Evolutionary conservation across 2,329 filamentous ascomycete genomes (phyloP), one percentile per base, ranked within the genome.

Genomic region (Stagonosporopsis cucurbitacearum): DNA sequence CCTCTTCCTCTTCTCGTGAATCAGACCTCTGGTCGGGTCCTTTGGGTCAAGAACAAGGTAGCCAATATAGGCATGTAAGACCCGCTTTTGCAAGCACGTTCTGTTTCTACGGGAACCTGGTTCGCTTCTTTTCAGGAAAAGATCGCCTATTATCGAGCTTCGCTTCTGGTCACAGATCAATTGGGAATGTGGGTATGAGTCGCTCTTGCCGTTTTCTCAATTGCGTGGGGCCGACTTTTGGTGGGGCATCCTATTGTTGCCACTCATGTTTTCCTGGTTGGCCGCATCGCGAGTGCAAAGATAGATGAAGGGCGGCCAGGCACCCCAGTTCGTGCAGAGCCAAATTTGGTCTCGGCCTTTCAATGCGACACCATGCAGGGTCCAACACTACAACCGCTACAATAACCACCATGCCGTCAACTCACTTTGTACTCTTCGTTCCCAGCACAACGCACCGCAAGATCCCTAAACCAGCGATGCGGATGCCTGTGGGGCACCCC

Each of bases 401-500:
- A 5, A n/a, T n/a, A 7, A 11, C 33, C 9, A 36, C 40, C 17
- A 32, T 32, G 20, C 39, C 25, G 23, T 46, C 33, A 37, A 41
- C n/a, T 37, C 25, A 1, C 33, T 19, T 4, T 22, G 6, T 30
- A 30, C 13, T 6, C 22, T 22, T 15, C n/a, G 9, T 5, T 19
- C 15, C 11, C 42, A 43, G 32, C 25, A 19, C 47, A 47, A 39
- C 22, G 15, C 19, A 50, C 33, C 35, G 17, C 42, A 19, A 43
- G 9, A 6, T 28, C 22, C 20, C 23, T 51, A 36, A 36, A 39
- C 37, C 47, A 41, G 28, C 47, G 37, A 23, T 37, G 50, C 42
- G 20, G 32, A 35, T 33, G 37, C 13, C 48, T 51, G 53, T 56
- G 53, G 53, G 53, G 47, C 53, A 30, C 53, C 53, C 53, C 53